Evolutionary conservation across 78 protist genomes (phyloP).

Genomic region (Dictyostelium intermedium): DNA sequence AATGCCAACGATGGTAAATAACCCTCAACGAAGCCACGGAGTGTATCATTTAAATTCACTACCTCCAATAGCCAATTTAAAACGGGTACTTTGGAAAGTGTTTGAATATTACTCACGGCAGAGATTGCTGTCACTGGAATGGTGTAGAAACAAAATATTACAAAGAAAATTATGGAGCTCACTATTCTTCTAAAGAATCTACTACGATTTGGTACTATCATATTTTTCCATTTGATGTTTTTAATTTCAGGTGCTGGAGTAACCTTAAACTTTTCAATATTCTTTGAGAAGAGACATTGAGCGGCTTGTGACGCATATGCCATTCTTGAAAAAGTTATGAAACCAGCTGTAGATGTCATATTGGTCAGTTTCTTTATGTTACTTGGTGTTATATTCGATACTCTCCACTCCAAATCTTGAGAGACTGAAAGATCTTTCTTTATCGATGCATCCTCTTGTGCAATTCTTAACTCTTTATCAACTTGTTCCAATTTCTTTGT

Average conservation of each 20-base stretch:
- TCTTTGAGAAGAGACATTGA: slow-evolving; percentile 26
- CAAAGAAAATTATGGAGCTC: slow-evolving; percentile 27
- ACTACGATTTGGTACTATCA: background rate
- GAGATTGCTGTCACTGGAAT: slow-evolving; percentile 66
- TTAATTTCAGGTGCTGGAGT: slow-evolving; percentile 61
- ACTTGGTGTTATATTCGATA: slow-evolving; percentile 28
- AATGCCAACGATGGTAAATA: slow-evolving; percentile 78
- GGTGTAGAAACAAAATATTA: slow-evolving; percentile 56
- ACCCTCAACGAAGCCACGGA: slow-evolving; percentile 66
- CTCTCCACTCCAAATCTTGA: slow-evolving; percentile 17
- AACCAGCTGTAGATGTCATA: slow-evolving; percentile 28
- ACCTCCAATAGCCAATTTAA: slow-evolving; percentile 26
- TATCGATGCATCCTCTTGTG: slow-evolving; percentile 32
- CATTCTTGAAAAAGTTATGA: slow-evolving; percentile 63
- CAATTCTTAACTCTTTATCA: background rate
- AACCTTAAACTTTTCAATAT: background rate
- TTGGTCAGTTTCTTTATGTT: slow-evolving; percentile 22
- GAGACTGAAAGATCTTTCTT: background rate
- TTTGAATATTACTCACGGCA: slow-evolving; percentile 35
- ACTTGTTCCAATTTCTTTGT: slow-evolving; percentile 17
- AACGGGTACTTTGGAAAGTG: slow-evolving; percentile 53
- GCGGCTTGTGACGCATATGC: slow-evolving; percentile 34
- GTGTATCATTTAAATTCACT: slow-evolving; percentile 27
- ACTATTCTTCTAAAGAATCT: slow-evolving; percentile 30
- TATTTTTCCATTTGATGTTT: slow-evolving; percentile 57